phyloP scores from a whole-genome alignment of 2,329 filamentous ascomycete genomes.

The Aureobasidium vineae region DNA sequence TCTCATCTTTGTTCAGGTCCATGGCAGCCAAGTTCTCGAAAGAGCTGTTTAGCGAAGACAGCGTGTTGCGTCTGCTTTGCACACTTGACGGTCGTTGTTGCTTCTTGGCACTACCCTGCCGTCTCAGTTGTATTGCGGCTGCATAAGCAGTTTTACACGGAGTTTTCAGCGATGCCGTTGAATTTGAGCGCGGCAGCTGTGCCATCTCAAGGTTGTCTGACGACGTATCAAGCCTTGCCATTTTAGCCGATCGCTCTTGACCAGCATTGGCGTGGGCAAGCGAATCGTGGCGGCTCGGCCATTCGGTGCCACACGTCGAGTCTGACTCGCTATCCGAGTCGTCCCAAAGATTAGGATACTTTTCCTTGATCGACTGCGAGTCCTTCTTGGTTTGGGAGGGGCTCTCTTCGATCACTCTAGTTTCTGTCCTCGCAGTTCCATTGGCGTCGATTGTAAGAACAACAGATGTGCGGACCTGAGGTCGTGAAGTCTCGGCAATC shows the following conservation, averaged over 20 bases:
- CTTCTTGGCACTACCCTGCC: slow-evolving; percentile 36
- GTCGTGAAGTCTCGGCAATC: slow-evolving; percentile 47
- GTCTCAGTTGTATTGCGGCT: slow-evolving; percentile 37
- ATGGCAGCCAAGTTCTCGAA: slow-evolving; percentile 28
- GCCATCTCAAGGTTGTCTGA: slow-evolving; percentile 39
- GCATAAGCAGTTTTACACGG: slow-evolving; percentile 40
- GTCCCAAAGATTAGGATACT: slow-evolving; percentile 48
- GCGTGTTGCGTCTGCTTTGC: slow-evolving; percentile 28
- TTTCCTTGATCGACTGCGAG: slow-evolving; percentile 42
- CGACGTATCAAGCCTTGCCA: slow-evolving; percentile 38
- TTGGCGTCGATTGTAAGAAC: slow-evolving; percentile 48
- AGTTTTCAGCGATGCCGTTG: slow-evolving; percentile 35
- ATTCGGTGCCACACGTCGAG: slow-evolving; percentile 32
- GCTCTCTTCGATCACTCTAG: slow-evolving; percentile 40
- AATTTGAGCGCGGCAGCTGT: slow-evolving; percentile 37
- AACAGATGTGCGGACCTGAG: slow-evolving; percentile 44
- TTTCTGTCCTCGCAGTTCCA: slow-evolving; percentile 49
- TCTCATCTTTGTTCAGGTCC: slow-evolving; percentile 27
- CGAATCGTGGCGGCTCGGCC: slow-evolving; percentile 35
- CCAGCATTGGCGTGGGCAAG: slow-evolving; percentile 34
- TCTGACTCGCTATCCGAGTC: slow-evolving; percentile 43
- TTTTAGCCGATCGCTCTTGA: slow-evolving; percentile 35
- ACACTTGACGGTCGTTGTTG: slow-evolving; percentile 22
- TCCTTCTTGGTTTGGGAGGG: slow-evolving; percentile 39
- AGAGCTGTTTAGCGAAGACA: slow-evolving; percentile 29